These are phyloP conservation scores for Afroboletus lepidellus DNA, from an alignment of 1,284 basidiomycete species.

Conservation along the genomic window DNA sequence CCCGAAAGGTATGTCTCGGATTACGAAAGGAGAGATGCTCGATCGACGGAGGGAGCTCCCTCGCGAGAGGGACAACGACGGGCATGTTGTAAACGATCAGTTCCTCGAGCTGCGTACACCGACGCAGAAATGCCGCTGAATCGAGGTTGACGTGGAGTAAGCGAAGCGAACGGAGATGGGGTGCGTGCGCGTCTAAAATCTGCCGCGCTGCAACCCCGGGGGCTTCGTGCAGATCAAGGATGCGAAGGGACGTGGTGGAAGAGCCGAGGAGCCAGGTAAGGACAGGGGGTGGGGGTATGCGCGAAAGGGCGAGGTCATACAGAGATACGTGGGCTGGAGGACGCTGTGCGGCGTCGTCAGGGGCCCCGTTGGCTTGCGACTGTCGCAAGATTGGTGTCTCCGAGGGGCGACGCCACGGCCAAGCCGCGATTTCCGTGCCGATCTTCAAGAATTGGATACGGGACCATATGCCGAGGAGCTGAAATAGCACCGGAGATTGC, in stretches of 20 bases:
- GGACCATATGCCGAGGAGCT: constrained; percentile 42
- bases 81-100: constrained; percentile 41
- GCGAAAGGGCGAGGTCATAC: constrained; percentile 43
- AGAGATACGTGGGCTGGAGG: constrained; percentile 23
- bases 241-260: constrained; percentile 37
- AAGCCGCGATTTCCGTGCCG: constrained; percentile 39
- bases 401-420: constrained; percentile 24
- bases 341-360: neutral
- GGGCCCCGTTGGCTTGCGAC: neutral
- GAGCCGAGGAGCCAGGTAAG: constrained; percentile 41
- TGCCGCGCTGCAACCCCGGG: constrained; percentile 30
- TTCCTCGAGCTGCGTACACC: constrained; percentile 44
- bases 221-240: constrained; percentile 41
- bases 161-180: constrained; percentile 42
- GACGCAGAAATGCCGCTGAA: constrained; percentile 34
- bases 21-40: constrained; percentile 43
- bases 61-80: constrained; percentile 31
- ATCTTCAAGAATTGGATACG: constrained; percentile 41
- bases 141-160: constrained; percentile 37
- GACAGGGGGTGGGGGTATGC: constrained; percentile 33
- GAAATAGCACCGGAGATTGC: constrained; percentile 46
- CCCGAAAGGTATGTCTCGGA: constrained; percentile 23
- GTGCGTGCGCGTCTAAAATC: constrained; percentile 33
- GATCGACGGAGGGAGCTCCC: constrained; percentile 36
- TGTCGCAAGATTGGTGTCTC: constrained; percentile 9